Evolutionary conservation across 805 yeast species (phyloP).

Genomic region (Lipomyces yamanashiensis): DNA sequence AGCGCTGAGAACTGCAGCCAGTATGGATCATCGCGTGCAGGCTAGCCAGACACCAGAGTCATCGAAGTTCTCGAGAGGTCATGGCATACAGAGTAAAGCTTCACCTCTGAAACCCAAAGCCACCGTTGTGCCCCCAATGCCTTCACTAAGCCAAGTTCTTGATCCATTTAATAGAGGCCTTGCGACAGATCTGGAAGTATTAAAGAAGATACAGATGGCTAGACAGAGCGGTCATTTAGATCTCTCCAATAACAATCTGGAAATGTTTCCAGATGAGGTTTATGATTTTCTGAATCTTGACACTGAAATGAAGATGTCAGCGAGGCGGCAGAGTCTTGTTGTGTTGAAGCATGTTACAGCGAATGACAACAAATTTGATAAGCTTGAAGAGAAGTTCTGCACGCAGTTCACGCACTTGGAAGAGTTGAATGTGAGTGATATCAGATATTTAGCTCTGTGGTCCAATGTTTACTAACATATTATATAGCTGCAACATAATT

Average conservation of each 20-base stretch:
- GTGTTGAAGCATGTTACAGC: slow-evolving; percentile 18
- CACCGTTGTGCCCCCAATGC: neutral
- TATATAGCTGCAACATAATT: slow-evolving; percentile 23
- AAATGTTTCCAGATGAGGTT: slow-evolving; percentile 23
- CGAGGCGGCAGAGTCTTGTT: neutral
- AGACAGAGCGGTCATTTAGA: slow-evolving; percentile 17
- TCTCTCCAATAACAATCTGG: slow-evolving; percentile 7
- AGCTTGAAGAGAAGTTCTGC: slow-evolving; percentile 17
- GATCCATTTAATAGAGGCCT: slow-evolving; percentile 14
- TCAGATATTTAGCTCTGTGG: neutral
- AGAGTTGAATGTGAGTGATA: slow-evolving; percentile 19
- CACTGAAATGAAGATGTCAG: neutral
- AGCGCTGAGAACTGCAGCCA: neutral
- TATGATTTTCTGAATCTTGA: slow-evolving; percentile 16
- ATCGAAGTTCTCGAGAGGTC: neutral
- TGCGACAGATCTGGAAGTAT: neutral
- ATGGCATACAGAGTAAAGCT: neutral
- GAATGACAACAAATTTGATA: slow-evolving; percentile 18
- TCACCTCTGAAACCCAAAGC: neutral
- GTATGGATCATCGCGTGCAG: neutral
- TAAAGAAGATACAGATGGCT: slow-evolving; percentile 15
- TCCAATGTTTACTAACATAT: neutral
- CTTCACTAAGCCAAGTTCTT: neutral
- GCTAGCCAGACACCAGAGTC: neutral
- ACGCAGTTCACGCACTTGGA: slow-evolving; percentile 11